Percentiles rank a stretch among this genome's conserved stretches.
phyloP scores from a whole-genome alignment of 257 asterid species.

The Parsonsia alboflavescens region DNA sequence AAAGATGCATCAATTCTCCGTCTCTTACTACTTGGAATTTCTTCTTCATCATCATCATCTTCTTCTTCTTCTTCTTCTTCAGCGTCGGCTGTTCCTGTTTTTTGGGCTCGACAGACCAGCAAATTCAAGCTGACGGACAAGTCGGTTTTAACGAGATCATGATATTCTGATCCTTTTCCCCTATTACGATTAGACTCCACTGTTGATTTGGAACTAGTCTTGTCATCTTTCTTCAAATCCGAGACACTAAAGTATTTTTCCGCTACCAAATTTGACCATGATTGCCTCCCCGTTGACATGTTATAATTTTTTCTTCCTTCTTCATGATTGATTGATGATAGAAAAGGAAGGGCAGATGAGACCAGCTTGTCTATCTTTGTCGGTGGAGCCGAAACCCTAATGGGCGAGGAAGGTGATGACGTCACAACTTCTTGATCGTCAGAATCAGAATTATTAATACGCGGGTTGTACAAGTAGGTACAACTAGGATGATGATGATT shows the following conservation, averaged over 20 bases:
- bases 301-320: not conserved
- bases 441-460: slow-evolving; percentile 25
- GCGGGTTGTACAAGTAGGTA: slow-evolving; percentile 39
- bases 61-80: no score
- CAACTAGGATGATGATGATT: slow-evolving; percentile 24
- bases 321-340: slow-evolving; percentile 30
- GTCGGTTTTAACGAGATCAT: slow-evolving; percentile 23
- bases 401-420: slow-evolving; percentile 11
- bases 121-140: slow-evolving; percentile 28
- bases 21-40: slow-evolving; percentile 50
- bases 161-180: slow-evolving; percentile 27
- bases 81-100: slow-evolving; percentile 20
- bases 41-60: no score
- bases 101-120: slow-evolving; percentile 22
- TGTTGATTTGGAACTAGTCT: slow-evolving; percentile 10
- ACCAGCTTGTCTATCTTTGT: slow-evolving; percentile 11
- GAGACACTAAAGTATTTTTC: slow-evolving; percentile 24
- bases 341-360: slow-evolving; percentile 22
- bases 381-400: slow-evolving; percentile 59
- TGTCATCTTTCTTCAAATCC: slow-evolving; percentile 31
- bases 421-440: slow-evolving; percentile 17
- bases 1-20: slow-evolving; percentile 41
- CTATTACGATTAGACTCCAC: slow-evolving; percentile 16
- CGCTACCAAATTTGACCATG: slow-evolving; percentile 50
- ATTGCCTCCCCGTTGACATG: slow-evolving; percentile 21